Evolutionary conservation across 768 basidiomycete genomes (phyloP), one percentile per base, ranked within the genome.

Genomic region (Clavaria fumosa): DNA sequence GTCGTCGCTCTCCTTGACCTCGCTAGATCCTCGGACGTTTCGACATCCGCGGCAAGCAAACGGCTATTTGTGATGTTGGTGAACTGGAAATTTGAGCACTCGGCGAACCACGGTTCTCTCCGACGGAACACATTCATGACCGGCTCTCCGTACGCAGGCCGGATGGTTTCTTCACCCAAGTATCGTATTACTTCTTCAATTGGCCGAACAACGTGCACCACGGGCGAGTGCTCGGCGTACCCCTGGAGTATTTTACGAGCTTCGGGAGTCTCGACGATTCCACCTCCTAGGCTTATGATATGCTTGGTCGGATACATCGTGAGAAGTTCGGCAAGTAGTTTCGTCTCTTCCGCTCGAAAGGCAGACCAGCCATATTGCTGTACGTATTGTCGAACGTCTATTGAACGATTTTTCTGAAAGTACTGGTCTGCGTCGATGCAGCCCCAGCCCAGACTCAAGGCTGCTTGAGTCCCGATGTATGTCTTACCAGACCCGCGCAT

Each of bases 401-500:
- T 67, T 20, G 69, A 55, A 43, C 78, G 64, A 40, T 78, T 68
- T 28, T 66, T 60, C 43, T 70, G 74, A 51, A 97, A 88, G 51
- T 69, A 72, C 6, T 58, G 61, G 48, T 99, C 95, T 26, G 90
- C 90, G 47, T 99, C 95, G 48, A 91, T 57, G 41, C 55, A 67
- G 1, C 69, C 63, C 67, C 88, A 80, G 2, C 69, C 70, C 9
- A 96, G 69, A 2, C 75, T 61, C 5, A 66, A 54, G 0, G 85
- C 78, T 11, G 85, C 90, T 22, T 90, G 61, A 38, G 68, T 62
- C 11, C 91, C 88, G 41, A 96, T 69, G 57, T 77, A 79, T 1
- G 84, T 86, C 62, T 99, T 97, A 21, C 95, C 95, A 1, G 88
- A 82, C 7, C 95, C 95, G 12, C 93, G 82, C 95, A 99, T 97